phyloP scores from a whole-genome alignment of 306 rosid species.

The Psophocarpus tetragonolobus region DNA sequence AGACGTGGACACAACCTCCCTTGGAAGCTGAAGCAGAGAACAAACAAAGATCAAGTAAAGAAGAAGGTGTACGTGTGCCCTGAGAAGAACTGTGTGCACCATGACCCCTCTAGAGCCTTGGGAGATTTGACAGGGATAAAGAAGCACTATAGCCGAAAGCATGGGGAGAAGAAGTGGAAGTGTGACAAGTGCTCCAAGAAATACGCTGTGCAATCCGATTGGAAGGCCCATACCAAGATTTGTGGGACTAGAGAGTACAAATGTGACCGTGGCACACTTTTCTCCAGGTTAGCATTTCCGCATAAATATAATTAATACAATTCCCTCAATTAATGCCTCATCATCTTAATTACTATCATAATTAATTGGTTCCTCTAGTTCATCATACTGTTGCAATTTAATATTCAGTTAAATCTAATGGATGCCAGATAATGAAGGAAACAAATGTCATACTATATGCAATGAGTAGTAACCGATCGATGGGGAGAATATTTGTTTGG shows the following conservation, averaged over 20 bases:
- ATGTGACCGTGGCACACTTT: slow-evolving; percentile 87
- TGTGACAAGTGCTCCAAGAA: slow-evolving; percentile 84
- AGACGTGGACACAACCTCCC: slow-evolving; percentile 93
- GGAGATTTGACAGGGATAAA: slow-evolving; percentile 94
- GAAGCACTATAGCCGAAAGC: slow-evolving; percentile 88
- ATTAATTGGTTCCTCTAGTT: neutral
- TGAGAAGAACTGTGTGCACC: slow-evolving; percentile 79
- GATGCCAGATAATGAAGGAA: neutral
- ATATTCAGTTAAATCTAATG: slow-evolving; percentile 29
- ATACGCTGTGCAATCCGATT: slow-evolving; percentile 90
- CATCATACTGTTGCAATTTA: neutral
- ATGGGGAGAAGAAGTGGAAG: slow-evolving; percentile 97
- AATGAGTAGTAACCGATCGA: neutral
- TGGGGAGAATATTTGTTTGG: slow-evolving; percentile 27
- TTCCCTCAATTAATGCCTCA: neutral
- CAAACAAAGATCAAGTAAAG: slow-evolving; percentile 50
- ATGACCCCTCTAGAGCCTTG: slow-evolving; percentile 79
- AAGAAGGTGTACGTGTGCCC: slow-evolving; percentile 94
- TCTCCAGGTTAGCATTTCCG: slow-evolving; percentile 60
- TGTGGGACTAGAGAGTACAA: slow-evolving; percentile 93
- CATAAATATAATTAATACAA: neutral
- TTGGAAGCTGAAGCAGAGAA: slow-evolving; percentile 81
- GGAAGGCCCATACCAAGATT: slow-evolving; percentile 91
- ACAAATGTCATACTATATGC: slow-evolving; percentile 1
- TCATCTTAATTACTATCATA: neutral